These are phyloP conservation scores for Infundibulicybe gibba DNA, from an alignment of 768 basidiomycete genomes.

Conservation along the genomic window DNA sequence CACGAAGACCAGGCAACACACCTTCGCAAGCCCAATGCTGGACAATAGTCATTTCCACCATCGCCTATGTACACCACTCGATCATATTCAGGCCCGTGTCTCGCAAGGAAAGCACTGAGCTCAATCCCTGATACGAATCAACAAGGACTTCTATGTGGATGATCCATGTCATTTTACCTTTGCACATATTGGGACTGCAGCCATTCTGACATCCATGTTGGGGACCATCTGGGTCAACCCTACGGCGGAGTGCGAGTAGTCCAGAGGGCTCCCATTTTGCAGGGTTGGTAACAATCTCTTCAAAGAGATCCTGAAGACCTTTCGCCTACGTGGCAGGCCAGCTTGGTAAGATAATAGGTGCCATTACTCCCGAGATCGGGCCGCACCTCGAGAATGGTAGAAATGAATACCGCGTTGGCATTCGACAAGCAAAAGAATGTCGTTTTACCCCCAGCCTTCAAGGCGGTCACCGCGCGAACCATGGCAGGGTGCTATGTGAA, in stretches of 20 bases:
- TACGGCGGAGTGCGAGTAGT: slow-evolving; percentile 70
- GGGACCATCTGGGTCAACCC: slow-evolving; percentile 69
- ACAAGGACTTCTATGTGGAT: background rate
- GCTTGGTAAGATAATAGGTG: background rate
- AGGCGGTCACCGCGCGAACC: slow-evolving; percentile 78
- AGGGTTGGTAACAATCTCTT: slow-evolving; percentile 89
- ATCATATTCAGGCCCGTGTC: slow-evolving; percentile 61
- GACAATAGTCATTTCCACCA: slow-evolving; percentile 94
- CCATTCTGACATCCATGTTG: slow-evolving; percentile 86
- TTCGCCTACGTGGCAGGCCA: slow-evolving; percentile 53
- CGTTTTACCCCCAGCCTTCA: slow-evolving; percentile 65
- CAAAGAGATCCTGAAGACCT: slow-evolving; percentile 68
- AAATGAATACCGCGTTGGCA: slow-evolving; percentile 89
- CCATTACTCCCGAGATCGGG: slow-evolving; percentile 3
- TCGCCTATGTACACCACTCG: slow-evolving; percentile 91
- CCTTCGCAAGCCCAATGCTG: slow-evolving; percentile 77
- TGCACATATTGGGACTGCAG: slow-evolving; percentile 98
- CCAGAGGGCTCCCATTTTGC: slow-evolving; percentile 76
- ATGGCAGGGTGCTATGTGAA: slow-evolving; percentile 87
- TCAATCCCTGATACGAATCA: slow-evolving; percentile 67
- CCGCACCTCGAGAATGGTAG: slow-evolving; percentile 77
- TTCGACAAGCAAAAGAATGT: slow-evolving; percentile 93
- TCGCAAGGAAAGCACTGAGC: slow-evolving; percentile 73
- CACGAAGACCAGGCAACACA: slow-evolving; percentile 24
- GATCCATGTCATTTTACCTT: slow-evolving; percentile 45